phyloP scores from a whole-genome alignment of 1,139 yeast genomes.

The Magnusiomyces fungicola region DNA sequence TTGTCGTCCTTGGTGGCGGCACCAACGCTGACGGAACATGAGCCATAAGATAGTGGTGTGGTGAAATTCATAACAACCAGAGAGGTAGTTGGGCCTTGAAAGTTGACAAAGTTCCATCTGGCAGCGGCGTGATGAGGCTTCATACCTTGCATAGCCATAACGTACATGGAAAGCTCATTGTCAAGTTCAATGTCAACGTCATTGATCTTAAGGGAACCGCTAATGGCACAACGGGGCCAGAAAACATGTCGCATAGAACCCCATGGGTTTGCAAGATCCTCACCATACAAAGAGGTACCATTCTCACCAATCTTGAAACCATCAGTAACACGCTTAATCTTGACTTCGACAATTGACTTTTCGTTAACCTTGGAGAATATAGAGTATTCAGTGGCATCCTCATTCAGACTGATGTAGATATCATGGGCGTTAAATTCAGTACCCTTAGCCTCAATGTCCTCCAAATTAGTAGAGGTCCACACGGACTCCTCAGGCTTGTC shows the following conservation, averaged over 20 bases:
- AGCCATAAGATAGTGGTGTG: constrained; percentile 85
- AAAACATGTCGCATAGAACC: constrained; percentile 93
- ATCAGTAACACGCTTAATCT: constrained; percentile 46
- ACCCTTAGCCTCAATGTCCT: constrained; percentile 71
- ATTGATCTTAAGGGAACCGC: constrained; percentile 49
- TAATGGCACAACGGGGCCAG: constrained; percentile 82
- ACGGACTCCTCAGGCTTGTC: constrained; percentile 44
- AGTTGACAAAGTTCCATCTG: constrained; percentile 88
- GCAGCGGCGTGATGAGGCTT: constrained; percentile 99
- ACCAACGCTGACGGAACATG: constrained; percentile 73
- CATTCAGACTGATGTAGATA: constrained; percentile 53
- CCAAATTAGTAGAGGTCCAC: constrained; percentile 90
- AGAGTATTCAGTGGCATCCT: constrained; percentile 48
- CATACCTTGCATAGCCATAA: constrained; percentile 99
- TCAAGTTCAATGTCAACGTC: constrained; percentile 36
- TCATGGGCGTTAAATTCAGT: constrained; percentile 69
- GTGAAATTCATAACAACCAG: constrained; percentile 93
- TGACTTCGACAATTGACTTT: constrained; percentile 68
- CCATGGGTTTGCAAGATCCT: constrained; percentile 78
- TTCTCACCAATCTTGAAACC: constrained; percentile 88
- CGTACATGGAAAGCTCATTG: constrained; percentile 49
- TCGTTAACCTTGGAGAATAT: constrained; percentile 61
- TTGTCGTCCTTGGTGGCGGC: constrained; percentile 59
- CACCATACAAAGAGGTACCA: constrained; percentile 78
- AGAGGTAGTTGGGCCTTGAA: constrained; percentile 67